A percentile compares a stretch with the other conserved stretches of the same genome.
Conservation (phyloP, 2,329 filamentous ascomycete species). For the Fusarium gaditjirri region DNA sequence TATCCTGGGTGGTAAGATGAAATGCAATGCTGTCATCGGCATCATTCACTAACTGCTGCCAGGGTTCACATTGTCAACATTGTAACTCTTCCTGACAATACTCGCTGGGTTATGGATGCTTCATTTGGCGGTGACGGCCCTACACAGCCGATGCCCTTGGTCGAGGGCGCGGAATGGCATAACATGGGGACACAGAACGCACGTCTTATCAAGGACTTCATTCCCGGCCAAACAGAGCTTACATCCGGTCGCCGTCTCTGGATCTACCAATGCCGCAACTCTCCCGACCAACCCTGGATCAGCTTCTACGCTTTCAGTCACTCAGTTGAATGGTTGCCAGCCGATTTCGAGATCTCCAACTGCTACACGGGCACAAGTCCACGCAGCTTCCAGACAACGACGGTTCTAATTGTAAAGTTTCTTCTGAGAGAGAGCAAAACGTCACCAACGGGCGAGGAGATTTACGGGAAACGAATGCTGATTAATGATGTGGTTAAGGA, state of each 20-base stretch:
- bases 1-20: slow-evolving; percentile 59
- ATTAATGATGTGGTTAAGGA: slow-evolving; percentile 62
- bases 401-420: slow-evolving; percentile 64
- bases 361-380: slow-evolving; percentile 62
- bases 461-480: slow-evolving; percentile 65
- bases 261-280: slow-evolving; percentile 71
- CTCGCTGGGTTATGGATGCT: slow-evolving; percentile 67
- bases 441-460: slow-evolving; percentile 55
- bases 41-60: background rate
- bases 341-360: slow-evolving; percentile 71
- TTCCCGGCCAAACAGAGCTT: slow-evolving; percentile 56
- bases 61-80: slow-evolving; percentile 70
- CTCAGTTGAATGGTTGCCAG: slow-evolving; percentile 66
- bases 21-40: slow-evolving; percentile 18
- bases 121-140: slow-evolving; percentile 73
- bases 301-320: slow-evolving; percentile 74
- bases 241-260: slow-evolving; percentile 60
- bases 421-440: slow-evolving; percentile 56
- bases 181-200: slow-evolving; percentile 67
- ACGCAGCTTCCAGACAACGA: slow-evolving; percentile 64
- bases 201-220: slow-evolving; percentile 61
- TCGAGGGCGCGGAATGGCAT: slow-evolving; percentile 53
- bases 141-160: slow-evolving; percentile 66
- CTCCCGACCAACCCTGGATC: slow-evolving; percentile 62
- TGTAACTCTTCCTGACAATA: slow-evolving; percentile 61